These are phyloP conservation scores for Otatea glauca DNA, from an alignment of 176 grass and related monocot genomes.

Conservation along the genomic window DNA sequence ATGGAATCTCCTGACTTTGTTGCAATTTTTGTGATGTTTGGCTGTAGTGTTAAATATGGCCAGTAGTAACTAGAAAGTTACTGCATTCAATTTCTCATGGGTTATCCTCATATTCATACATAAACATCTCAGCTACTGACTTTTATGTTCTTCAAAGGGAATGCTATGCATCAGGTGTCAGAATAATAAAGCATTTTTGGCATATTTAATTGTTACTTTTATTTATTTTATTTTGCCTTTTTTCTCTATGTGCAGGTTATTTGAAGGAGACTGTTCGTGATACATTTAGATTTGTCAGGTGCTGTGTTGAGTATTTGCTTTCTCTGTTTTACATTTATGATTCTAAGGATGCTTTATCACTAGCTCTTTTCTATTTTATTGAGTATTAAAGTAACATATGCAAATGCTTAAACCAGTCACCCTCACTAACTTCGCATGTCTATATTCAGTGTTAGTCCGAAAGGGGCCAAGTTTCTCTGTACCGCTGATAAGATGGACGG, in stretches of 20 bases:
- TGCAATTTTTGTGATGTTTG: not conserved
- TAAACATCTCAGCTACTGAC: conserved; percentile 24
- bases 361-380: not conserved
- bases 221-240: conserved; percentile 35
- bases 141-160: conserved; percentile 28
- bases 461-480: conserved; percentile 72
- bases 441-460: conserved; percentile 75
- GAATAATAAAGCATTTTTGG: conserved; percentile 13
- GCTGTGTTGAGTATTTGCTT: conserved; percentile 21
- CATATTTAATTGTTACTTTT: not conserved
- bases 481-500: conserved; percentile 60
- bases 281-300: conserved; percentile 77
- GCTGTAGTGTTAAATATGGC: not conserved
- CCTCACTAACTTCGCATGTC: conserved; percentile 30
- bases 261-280: conserved; percentile 74
- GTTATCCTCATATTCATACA: not conserved
- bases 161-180: conserved; percentile 27
- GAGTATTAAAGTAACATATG: conserved; percentile 18
- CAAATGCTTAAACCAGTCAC: not conserved
- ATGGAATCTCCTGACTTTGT: not conserved
- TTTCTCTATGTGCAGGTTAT: conserved; percentile 58
- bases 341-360: not conserved
- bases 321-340: conserved; percentile 12
- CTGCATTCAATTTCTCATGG: not conserved
- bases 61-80: not conserved